A percentile compares a stretch with the other conserved stretches of the same genome.
These are phyloP conservation scores for Fusarium succisae DNA, from an alignment of 2,329 filamentous ascomycete species.

Conservation along the genomic window DNA sequence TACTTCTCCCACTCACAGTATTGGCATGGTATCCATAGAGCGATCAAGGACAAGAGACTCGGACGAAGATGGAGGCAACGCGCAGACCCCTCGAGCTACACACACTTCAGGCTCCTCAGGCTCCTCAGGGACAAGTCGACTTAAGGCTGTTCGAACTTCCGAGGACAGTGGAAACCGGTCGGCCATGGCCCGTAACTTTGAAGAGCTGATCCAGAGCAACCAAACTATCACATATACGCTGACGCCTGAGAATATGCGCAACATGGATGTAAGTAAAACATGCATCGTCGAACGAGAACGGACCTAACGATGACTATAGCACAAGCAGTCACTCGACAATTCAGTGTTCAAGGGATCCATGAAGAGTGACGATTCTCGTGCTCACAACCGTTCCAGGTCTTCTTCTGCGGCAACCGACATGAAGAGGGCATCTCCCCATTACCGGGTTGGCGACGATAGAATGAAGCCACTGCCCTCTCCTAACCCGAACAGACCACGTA, in stretches of 20 bases:
- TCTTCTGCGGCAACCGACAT: slow-evolving; percentile 55
- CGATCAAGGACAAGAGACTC: slow-evolving; percentile 48
- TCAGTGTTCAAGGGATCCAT: slow-evolving; percentile 53
- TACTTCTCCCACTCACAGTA: slow-evolving; percentile 45
- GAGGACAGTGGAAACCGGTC: slow-evolving; percentile 63
- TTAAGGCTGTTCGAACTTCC: slow-evolving; percentile 65
- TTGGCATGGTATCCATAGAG: slow-evolving; percentile 53
- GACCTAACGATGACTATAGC: slow-evolving; percentile 48
- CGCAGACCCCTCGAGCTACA: slow-evolving; percentile 49
- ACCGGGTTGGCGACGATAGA: slow-evolving; percentile 34
- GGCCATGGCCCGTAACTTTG: slow-evolving; percentile 74
- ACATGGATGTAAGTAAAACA: slow-evolving; percentile 70
- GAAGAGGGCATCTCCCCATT: slow-evolving; percentile 43
- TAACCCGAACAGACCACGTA: slow-evolving; percentile 34
- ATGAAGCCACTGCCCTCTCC: slow-evolving; percentile 35
- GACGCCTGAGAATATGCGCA: slow-evolving; percentile 81
- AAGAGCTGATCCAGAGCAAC: slow-evolving; percentile 82
- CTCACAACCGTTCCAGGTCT: slow-evolving; percentile 57
- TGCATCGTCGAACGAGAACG: too few species aligned
- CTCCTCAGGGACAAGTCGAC: slow-evolving; percentile 59
- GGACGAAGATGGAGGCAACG: slow-evolving; percentile 44
- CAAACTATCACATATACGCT: slow-evolving; percentile 85
- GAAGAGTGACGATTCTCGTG: slow-evolving; percentile 59
- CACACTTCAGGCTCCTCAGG: slow-evolving; percentile 62
- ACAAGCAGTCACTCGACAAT: slow-evolving; percentile 54